Evolutionary conservation across 2,329 filamentous ascomycete genomes (phyloP).

Genomic region (Cladosporium sp.): DNA sequence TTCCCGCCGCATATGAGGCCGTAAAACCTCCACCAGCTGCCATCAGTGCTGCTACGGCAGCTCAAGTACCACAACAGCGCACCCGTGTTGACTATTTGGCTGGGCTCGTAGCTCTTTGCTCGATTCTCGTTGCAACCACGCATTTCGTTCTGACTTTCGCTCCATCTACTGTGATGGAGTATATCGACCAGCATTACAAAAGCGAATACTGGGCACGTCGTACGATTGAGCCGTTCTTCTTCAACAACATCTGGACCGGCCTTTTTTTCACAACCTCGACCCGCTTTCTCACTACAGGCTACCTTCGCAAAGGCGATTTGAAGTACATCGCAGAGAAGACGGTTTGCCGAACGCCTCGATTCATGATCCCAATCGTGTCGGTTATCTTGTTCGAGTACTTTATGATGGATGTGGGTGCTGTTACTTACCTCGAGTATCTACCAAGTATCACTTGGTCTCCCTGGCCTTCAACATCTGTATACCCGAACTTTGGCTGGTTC

Average conservation of each 20-base stretch:
- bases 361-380: constrained; percentile 42
- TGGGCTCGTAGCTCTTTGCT: constrained; percentile 42
- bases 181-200: constrained; percentile 33
- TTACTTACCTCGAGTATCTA: constrained; percentile 41
- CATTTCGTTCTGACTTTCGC: constrained; percentile 44
- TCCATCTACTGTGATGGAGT: constrained; percentile 37
- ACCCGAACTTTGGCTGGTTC: constrained; percentile 40
- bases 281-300: constrained; percentile 41
- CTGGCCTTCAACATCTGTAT: constrained; percentile 42
- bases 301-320: constrained; percentile 41
- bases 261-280: constrained; percentile 47
- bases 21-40: constrained; percentile 11
- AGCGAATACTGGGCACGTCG: constrained; percentile 41
- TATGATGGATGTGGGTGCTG: constrained; percentile 42
- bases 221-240: constrained; percentile 41
- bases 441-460: constrained; percentile 46
- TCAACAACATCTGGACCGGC: constrained; percentile 46
- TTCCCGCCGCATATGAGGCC: constrained; percentile 3
- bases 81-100: constrained; percentile 44
- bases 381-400: constrained; percentile 46
- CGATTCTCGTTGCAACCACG: constrained; percentile 43
- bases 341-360: constrained; percentile 40
- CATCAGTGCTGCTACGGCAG: constrained; percentile 13
- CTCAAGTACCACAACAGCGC: constrained; percentile 14
- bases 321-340: constrained; percentile 41